phyloP scores from a whole-genome alignment of 208 protist species.

The Herpetomonas muscarum region DNA sequence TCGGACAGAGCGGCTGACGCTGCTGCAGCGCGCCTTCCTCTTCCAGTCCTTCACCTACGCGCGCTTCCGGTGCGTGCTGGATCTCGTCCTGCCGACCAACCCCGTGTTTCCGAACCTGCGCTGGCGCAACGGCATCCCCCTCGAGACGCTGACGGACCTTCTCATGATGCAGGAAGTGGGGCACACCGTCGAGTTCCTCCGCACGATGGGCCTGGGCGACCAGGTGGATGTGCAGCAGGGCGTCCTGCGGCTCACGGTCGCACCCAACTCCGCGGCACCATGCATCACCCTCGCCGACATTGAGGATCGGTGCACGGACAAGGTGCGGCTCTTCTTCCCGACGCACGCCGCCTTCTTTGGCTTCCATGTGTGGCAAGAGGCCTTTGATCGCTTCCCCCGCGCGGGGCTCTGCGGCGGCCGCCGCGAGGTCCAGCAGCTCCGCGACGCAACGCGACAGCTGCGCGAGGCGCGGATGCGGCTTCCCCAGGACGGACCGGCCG shows the following conservation, averaged over 20 bases:
- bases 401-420: slow-evolving; percentile 9
- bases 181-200: slow-evolving; percentile 56
- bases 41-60: slow-evolving; percentile 85
- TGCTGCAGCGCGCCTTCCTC: slow-evolving; percentile 63
- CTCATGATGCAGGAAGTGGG: slow-evolving; percentile 40
- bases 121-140: slow-evolving; percentile 27
- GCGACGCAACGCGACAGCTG: not conserved
- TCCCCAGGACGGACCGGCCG: slow-evolving; percentile 13
- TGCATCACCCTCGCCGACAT: slow-evolving; percentile 41
- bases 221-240: slow-evolving; percentile 20
- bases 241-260: slow-evolving; percentile 3
- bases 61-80: slow-evolving; percentile 73
- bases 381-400: slow-evolving; percentile 45
- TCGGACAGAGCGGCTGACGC: slow-evolving; percentile 33
- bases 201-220: slow-evolving; percentile 47
- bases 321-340: slow-evolving; percentile 57
- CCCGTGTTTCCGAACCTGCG: slow-evolving; percentile 59
- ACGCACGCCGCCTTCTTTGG: slow-evolving; percentile 62
- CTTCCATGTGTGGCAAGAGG: slow-evolving; percentile 55
- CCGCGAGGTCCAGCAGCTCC: slow-evolving; percentile 3
- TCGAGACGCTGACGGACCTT: slow-evolving; percentile 28
- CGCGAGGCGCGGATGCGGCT: slow-evolving; percentile 34
- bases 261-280: slow-evolving; percentile 21
- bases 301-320: slow-evolving; percentile 42
- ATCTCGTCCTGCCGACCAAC: slow-evolving; percentile 69